phyloP scores from a whole-genome alignment of 1,284 basidiomycete species.

The Ustilago loliicola region DNA sequence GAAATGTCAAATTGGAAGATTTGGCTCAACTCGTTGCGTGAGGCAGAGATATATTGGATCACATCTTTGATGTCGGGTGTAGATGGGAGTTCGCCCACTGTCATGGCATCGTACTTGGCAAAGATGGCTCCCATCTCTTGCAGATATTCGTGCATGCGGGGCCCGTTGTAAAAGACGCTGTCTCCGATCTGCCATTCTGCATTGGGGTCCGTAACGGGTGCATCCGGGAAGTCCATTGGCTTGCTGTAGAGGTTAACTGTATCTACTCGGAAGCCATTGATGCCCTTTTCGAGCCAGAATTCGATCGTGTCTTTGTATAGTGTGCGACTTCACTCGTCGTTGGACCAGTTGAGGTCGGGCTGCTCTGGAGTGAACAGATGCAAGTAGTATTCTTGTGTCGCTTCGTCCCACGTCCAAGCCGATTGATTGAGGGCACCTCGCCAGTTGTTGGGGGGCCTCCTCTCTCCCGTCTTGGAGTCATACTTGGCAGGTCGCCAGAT shows the following conservation, averaged over 20 bases:
- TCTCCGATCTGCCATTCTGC: slow-evolving; percentile 76
- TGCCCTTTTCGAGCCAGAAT: slow-evolving; percentile 82
- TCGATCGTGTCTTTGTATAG: slow-evolving; percentile 76
- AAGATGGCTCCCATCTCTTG: slow-evolving; percentile 75
- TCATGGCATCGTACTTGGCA: slow-evolving; percentile 73
- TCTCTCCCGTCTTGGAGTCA: slow-evolving; percentile 71
- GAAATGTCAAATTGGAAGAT: slow-evolving; percentile 77
- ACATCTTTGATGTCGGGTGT: slow-evolving; percentile 72
- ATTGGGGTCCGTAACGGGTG: slow-evolving; percentile 72
- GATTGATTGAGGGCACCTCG: slow-evolving; percentile 79
- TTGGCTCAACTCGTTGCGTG: slow-evolving; percentile 76
- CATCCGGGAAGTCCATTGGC: slow-evolving; percentile 64
- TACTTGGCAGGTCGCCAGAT: slow-evolving; percentile 79
- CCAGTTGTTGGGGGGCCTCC: slow-evolving; percentile 79
- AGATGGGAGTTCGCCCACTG: slow-evolving; percentile 77
- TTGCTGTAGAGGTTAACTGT: slow-evolving; percentile 64
- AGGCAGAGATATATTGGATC: slow-evolving; percentile 76
- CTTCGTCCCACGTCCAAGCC: slow-evolving; percentile 80
- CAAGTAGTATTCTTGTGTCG: slow-evolving; percentile 80
- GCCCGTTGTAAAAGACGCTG: slow-evolving; percentile 61
- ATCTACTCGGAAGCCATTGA: slow-evolving; percentile 77
- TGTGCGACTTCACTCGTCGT: slow-evolving; percentile 74
- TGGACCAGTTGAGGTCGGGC: slow-evolving; percentile 84
- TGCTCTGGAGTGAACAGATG: slow-evolving; percentile 80
- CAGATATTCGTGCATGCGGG: slow-evolving; percentile 77